A percentile compares a stretch with the other conserved stretches of the same genome.
Conservation (phyloP, 768 basidiomycete genomes). For the Leccinum ochraceum region DNA sequence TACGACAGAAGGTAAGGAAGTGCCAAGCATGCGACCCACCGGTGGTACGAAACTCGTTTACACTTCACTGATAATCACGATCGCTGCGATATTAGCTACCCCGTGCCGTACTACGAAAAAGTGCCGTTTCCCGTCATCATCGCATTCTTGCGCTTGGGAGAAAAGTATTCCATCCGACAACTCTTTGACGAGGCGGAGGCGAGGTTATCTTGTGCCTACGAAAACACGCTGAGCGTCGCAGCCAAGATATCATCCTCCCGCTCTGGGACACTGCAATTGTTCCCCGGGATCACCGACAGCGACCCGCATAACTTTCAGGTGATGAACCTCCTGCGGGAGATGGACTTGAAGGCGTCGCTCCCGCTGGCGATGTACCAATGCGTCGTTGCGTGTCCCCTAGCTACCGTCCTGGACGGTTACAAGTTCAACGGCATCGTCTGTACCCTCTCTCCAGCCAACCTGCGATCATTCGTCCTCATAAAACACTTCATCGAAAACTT, state of each 20-base stretch:
- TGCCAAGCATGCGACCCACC: neutral
- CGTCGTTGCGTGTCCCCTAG: conserved; percentile 3
- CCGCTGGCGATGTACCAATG: conserved; percentile 18
- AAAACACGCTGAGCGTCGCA: conserved; percentile 1
- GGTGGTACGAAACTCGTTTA: neutral
- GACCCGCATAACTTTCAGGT: conserved; percentile 20
- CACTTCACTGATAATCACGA: neutral
- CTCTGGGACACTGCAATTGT: neutral
- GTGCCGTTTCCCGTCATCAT: conserved; percentile 5
- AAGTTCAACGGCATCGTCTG: neutral
- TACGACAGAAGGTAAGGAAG: conserved; percentile 20
- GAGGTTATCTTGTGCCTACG: conserved; percentile 5
- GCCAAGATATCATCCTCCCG: conserved; percentile 4
- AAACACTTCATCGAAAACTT: conserved; percentile 8
- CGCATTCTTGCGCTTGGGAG: conserved; percentile 22
- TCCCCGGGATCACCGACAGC: neutral
- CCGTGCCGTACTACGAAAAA: conserved; percentile 5
- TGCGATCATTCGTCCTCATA: conserved; percentile 11
- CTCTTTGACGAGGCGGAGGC: conserved; percentile 14
- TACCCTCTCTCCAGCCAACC: conserved; percentile 6
- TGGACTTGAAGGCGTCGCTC: conserved; percentile 8
- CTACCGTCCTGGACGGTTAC: conserved; percentile 13
- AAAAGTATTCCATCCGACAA: conserved; percentile 23
- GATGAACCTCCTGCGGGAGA: conserved; percentile 19
- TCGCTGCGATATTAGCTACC: conserved; percentile 9